These are phyloP conservation scores for Chloromonas sp. DNA, from an alignment of 163 green algal species.

Conservation along the genomic window DNA sequence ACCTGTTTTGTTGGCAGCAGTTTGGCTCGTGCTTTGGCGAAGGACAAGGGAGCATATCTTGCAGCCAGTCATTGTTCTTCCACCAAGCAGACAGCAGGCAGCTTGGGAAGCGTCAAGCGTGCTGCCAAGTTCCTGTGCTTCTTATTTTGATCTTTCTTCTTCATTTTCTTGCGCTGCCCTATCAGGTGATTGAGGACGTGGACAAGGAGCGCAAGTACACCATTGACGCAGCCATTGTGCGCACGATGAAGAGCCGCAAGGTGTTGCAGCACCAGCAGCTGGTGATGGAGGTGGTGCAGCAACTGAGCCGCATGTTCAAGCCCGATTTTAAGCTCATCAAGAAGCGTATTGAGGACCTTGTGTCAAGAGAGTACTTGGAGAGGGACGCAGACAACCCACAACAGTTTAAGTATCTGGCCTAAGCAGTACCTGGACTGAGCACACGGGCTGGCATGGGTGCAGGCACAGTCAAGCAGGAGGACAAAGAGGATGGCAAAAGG, in stretches of 20 bases:
- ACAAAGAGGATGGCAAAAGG: no score
- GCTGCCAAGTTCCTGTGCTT: background rate
- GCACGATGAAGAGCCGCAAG: slow-evolving; percentile 97
- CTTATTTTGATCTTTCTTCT: background rate
- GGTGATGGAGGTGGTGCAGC: slow-evolving; percentile 91
- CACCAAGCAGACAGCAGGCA: background rate
- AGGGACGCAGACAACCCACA: slow-evolving; percentile 87
- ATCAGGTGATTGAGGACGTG: slow-evolving; percentile 86
- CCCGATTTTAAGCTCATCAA: slow-evolving; percentile 97
- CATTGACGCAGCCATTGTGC: slow-evolving; percentile 96
- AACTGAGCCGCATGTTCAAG: slow-evolving; percentile 91
- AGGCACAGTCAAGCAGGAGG: no score
- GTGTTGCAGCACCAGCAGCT: slow-evolving; percentile 77
- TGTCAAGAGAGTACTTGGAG: slow-evolving; percentile 93
- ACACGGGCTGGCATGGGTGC: no score
- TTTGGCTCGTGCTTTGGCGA: no score
- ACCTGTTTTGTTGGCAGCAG: no score
- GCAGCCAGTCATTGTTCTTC: background rate
- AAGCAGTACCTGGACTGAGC: background rate
- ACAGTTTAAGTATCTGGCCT: slow-evolving; percentile 90
- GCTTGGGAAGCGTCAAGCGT: no score
- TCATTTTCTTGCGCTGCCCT: no score
- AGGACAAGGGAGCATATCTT: background rate
- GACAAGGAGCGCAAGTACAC: slow-evolving; percentile 88
- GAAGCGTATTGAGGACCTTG: slow-evolving; percentile 96